Evolutionary conservation across 1,284 basidiomycete genomes (phyloP), one percentile per base, ranked within the genome.

Genomic region (Anthracocystis setariae): DNA sequence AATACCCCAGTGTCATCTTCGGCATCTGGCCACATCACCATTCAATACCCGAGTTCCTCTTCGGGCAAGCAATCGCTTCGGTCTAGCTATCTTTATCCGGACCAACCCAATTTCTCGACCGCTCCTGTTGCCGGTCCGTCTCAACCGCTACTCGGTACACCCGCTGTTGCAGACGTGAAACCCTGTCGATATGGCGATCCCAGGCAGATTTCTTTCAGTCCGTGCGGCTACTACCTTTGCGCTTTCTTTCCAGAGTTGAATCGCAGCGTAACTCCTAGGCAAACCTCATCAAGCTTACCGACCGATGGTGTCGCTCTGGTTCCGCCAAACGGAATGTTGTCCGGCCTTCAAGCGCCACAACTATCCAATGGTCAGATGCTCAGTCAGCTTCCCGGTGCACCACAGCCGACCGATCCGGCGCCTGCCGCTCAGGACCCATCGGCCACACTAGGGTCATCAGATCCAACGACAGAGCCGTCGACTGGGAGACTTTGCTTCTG

Each of bases 181-280:
- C n/a, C 46, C 5, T 40, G 37, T 18, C 33, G 33, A 33, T 67
- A 59, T 20, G 53, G 46, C 35, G 70, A 68, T 40, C 64, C 70
- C 5, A 49, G 20, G 37, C 42, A 58, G 37, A 69, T 73, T 46
- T 53, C 57, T 9, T 73, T 73, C 56, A 73, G 71, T 47, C 66
- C 57, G 2, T 73, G 71, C 46, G 71, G 71, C 18, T 73, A 56
- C 55, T 65, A 62, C 37, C 57, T 73, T 2, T 64, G 61, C 40
- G 71, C 71, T 5, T 59, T 51, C 42, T 73, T 73, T 24, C 52
- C 53, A 0, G 21, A 25, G 7, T 17, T 25, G n/a, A 13, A 24
- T 13, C 44, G 45, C 25, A 3, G 15, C 9, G 18, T 12, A 13
- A n/a, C 42, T n/a, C 23, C 37, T 8, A 20, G n/a, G 18, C 20